These are phyloP conservation scores for Mrakia hoshinonis DNA, from an alignment of 768 basidiomycete species.

Conservation along the genomic window DNA sequence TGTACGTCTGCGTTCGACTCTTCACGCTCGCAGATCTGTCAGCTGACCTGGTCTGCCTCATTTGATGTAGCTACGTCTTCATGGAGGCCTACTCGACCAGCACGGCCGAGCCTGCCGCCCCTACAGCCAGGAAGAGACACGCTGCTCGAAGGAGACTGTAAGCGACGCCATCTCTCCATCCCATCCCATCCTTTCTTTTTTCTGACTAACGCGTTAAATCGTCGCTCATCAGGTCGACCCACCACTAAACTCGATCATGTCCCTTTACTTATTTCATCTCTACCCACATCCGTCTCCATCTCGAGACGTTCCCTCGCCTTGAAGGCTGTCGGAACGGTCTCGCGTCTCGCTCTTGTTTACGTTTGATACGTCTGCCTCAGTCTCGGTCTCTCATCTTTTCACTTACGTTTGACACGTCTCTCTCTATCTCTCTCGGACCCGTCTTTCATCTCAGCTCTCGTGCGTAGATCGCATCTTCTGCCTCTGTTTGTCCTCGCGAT, in stretches of 20 bases:
- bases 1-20: neutral
- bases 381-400: neutral
- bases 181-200: neutral
- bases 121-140: neutral
- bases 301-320: too few relatives aligned
- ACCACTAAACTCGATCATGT: neutral
- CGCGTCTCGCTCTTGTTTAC: neutral
- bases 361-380: neutral
- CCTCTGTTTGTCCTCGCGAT: neutral
- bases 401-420: neutral
- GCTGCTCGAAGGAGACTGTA: neutral
- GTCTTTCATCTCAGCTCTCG: neutral
- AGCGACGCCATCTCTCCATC: neutral
- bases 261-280: too few relatives aligned
- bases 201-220: neutral
- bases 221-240: neutral
- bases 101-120: neutral
- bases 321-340: too few relatives aligned
- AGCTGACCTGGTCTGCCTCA: neutral
- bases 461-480: neutral
- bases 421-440: neutral
- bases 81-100: constrained; percentile 2
- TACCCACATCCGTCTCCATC: too few relatives aligned
- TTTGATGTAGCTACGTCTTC: constrained; percentile 1
- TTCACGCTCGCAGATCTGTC: neutral